These are phyloP conservation scores for Cercospora sp. DNA, from an alignment of 2,329 filamentous ascomycete genomes.

Conservation along the genomic window DNA sequence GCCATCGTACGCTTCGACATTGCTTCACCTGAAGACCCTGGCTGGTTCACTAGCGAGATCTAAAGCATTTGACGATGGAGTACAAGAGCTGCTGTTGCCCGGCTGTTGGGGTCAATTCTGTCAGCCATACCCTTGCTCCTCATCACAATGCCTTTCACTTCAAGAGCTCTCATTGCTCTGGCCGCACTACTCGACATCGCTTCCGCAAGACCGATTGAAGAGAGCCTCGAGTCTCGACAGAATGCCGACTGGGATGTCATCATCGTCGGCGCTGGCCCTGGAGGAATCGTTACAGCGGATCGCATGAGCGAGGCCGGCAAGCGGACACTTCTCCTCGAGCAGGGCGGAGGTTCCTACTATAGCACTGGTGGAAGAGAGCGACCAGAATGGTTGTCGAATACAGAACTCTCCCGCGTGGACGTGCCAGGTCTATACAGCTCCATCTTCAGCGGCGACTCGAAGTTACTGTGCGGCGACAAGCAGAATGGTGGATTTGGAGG, in stretches of 20 bases:
- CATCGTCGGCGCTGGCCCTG: conserved; percentile 53
- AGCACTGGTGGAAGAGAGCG: conserved; percentile 43
- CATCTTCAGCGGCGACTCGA: conserved; percentile 47
- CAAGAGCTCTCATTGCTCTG: conserved; percentile 9
- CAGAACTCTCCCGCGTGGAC: conserved; percentile 53
- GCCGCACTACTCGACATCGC: background rate
- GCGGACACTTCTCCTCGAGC: conserved; percentile 55
- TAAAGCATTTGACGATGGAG: background rate
- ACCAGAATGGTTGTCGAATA: conserved; percentile 52
- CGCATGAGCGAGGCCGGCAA: conserved; percentile 54
- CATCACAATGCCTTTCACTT: conserved; percentile 5
- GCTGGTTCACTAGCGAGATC: background rate
- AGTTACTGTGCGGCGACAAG: conserved; percentile 47
- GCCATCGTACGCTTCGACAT: background rate
- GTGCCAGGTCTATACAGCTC: conserved; percentile 56
- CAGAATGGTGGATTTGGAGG: conserved; percentile 42
- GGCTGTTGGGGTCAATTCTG: background rate
- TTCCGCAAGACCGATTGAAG: conserved; percentile 5
- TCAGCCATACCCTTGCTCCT: background rate
- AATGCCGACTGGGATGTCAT: conserved; percentile 37
- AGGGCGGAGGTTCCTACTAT: conserved; percentile 48
- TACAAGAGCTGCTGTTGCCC: background rate
- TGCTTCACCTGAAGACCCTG: background rate
- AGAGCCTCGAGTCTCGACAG: conserved; percentile 4
- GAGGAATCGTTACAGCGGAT: conserved; percentile 55